These are phyloP conservation scores for Claviceps quebecensis DNA, from an alignment of 2,329 filamentous ascomycete species.

Conservation along the genomic window DNA sequence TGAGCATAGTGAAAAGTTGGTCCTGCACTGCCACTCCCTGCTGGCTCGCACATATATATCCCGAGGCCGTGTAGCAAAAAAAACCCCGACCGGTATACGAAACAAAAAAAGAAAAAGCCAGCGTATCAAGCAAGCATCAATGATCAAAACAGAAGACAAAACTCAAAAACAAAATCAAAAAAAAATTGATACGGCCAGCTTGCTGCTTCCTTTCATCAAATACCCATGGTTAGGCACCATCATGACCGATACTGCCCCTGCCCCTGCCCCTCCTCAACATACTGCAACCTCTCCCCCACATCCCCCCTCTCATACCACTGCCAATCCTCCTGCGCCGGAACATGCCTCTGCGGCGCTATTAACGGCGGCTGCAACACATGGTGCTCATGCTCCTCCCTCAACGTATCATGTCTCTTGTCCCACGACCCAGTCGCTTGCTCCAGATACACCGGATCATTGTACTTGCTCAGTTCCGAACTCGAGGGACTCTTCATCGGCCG, in stretches of 20 bases:
- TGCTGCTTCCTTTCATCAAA: neutral
- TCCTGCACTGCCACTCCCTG: too few species aligned
- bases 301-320: constrained; percentile 22
- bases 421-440: neutral
- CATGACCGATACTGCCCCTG: constrained; percentile 19
- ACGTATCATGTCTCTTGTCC: neutral
- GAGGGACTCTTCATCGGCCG: constrained; percentile 1
- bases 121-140: neutral
- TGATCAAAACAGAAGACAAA: neutral
- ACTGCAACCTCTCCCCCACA: constrained; percentile 14
- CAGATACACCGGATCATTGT: neutral
- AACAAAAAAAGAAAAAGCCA: neutral
- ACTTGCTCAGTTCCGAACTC: constrained; percentile 1
- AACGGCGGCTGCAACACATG: neutral
- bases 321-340: constrained; percentile 15
- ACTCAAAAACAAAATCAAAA: neutral
- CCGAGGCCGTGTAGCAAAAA: too few species aligned
- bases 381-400: neutral
- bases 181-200: neutral
- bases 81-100: neutral
- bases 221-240: neutral
- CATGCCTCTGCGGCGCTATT: neutral
- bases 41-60: too few species aligned
- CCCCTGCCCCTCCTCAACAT: constrained; percentile 13
- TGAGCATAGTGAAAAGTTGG: too few species aligned